Conservation (phyloP, 1,139 yeast genomes). For the Meyerozyma smithsonii region DNA sequence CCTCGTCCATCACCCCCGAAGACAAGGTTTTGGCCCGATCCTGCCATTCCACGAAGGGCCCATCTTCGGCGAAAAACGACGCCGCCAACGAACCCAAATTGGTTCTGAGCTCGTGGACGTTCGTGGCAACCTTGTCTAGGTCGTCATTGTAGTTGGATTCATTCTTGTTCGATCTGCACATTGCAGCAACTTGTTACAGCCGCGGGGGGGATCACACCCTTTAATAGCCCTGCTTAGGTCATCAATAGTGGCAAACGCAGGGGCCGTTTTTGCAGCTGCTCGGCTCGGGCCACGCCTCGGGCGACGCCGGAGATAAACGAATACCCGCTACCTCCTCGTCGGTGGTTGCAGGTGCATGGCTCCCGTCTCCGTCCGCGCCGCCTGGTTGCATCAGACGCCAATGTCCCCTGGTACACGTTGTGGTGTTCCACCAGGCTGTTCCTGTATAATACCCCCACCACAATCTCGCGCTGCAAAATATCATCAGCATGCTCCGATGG, state of each 20-base stretch:
- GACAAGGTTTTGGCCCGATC: conserved; percentile 1
- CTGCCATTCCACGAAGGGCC: background rate
- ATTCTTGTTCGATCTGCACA: conserved; percentile 4
- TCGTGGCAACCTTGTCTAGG: conserved; percentile 17
- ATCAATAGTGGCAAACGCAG: background rate
- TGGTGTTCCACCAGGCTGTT: background rate
- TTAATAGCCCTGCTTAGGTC: background rate
- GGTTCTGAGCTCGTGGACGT: conserved; percentile 16
- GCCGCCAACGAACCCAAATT: conserved; percentile 15
- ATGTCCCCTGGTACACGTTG: no score
- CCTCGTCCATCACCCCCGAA: background rate
- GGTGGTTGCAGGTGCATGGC: no score
- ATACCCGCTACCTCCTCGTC: no score
- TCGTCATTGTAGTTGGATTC: conserved; percentile 8
- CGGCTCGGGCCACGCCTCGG: no score
- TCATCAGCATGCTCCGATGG: background rate
- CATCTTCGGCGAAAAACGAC: conserved; percentile 10
- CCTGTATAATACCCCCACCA: background rate
- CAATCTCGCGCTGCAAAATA: background rate
- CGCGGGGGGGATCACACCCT: background rate
- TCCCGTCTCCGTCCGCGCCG: no score
- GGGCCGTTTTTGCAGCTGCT: no score
- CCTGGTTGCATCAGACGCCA: no score
- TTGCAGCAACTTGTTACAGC: background rate
- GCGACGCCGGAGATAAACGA: no score